Percentiles rank a stretch among this genome's conserved stretches.
Conservation (phyloP, 441 rosid species). For the Bocquillonia castaneifolia region DNA sequence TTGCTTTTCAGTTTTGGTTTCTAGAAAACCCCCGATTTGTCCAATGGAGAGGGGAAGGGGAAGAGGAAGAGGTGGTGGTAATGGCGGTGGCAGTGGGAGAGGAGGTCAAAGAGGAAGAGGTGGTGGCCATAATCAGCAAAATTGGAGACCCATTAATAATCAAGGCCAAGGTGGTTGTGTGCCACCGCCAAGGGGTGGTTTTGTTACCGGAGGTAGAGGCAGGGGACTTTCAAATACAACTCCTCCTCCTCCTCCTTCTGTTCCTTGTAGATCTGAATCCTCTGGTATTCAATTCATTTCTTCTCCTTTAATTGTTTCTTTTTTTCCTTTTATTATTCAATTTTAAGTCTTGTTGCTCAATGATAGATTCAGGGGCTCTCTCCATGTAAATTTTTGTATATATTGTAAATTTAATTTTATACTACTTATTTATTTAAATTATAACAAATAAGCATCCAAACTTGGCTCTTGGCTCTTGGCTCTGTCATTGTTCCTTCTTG, state of each 20-base stretch:
- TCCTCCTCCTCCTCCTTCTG: not conserved
- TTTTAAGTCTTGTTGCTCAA: not conserved
- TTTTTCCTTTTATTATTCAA: not conserved
- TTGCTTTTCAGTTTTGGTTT: not conserved
- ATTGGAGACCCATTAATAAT: not conserved
- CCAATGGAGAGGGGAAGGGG: constrained; percentile 48
- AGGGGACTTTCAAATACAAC: not conserved
- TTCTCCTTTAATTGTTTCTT: not conserved
- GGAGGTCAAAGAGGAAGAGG: constrained; percentile 27
- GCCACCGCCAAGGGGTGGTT: not conserved
- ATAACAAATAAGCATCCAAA: no score
- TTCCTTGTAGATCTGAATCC: not conserved
- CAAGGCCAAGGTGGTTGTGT: not conserved
- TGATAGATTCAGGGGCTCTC: no score
- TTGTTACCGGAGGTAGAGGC: not conserved
- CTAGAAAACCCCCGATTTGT: constrained; percentile 15
- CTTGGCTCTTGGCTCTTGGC: no score
- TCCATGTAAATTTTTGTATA: no score
- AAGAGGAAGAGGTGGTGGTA: constrained; percentile 22
- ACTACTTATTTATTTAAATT: no score
- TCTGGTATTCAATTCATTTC: not conserved
- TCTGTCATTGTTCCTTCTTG: no score
- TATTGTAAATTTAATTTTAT: no score
- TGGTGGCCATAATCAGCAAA: constrained; percentile 7
- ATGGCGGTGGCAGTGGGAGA: constrained; percentile 11